Evolutionary conservation across 108 stramenopile species (phyloP), one percentile per base, ranked within the genome.

Genomic region (Nitzschia inconspicua): DNA sequence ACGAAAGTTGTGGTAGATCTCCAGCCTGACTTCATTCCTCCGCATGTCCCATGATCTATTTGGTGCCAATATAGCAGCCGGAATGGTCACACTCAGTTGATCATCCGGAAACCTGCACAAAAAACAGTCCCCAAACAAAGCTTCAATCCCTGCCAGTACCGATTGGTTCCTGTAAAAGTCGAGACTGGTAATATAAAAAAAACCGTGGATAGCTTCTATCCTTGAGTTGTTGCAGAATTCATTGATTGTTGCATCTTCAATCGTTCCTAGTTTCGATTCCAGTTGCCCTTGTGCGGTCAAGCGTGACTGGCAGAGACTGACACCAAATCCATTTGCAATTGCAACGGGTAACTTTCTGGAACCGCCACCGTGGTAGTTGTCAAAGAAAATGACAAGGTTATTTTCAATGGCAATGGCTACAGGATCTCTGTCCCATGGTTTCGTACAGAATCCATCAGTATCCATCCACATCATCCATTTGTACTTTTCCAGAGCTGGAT

Each of bases 381-480:
- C 72, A 60, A 66, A 67, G 9, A 76, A 65, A 0, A 81, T 44
- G 0, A 62, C 55, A 27, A 73, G 36, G 24, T 81, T 52, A 46
- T 81, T 68, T 42, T 69, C 26, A 4, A 81, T 46, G 25, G 73
- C 63, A 44, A 61, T 31, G 5, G 72, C 67, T 13, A 81, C 44
- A 8, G 80, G 80, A 66, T 81, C 80, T 19, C 35, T 20, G 9
- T 53, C 28, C 72, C 75, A 81, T n/a, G 47, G 24, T 49, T 57
- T 47, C 22, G 70, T 70, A 23, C 68, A 40, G 46, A 76, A 69
- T 27, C 64, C 73, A 70, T 81, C 80, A 0, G 75, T 66, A 68
- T 81, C 80, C 20, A 75, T 31, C 80, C 80, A 81, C 57, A 81
- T 49, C 80, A 81, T 81, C 44, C 68, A 77, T 47, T 64, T 62